Base-by-base conservation (phyloP, 2,329 filamentous ascomycete species). In the Colletotrichum salicis region DNA sequence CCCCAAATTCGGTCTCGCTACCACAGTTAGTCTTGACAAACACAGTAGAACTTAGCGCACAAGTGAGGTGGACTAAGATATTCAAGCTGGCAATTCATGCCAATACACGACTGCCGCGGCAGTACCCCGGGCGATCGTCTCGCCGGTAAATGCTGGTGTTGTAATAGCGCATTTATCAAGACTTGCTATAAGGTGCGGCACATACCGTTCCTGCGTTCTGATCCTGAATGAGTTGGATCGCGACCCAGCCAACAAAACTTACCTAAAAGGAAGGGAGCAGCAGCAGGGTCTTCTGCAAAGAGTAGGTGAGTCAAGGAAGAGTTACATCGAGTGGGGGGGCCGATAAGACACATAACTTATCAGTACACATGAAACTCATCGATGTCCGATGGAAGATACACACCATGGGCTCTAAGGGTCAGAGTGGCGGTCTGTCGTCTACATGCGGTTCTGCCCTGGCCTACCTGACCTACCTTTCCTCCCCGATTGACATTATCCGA, bases 171-270 rank as follows among this genome's bases (percentile, higher is more conserved):
- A 84, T 76, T 75, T 87, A 85, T 5, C 86, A 82, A 41, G 81
- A 79, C 78, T 83, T 64, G 27, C 27, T 29, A 29, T 91, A 91
- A 15, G 89, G 80, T 0, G 89, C 90, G 0, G 89, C 87, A 0
- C 89, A 88, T 3, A 93, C 88, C 2, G 90, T 89, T 10, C 90
- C 83, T 5, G 87, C 2, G 90, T 89, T 10, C 90, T 83, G 6
- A 87, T 89, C n/a, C 90, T 84, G 10, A 92, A 89, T 1, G 86
- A 84, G 73, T 90, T 90, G 3, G 89, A 87, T 76, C 92, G 67
- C 87, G 82, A 2, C 82, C 84, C 74, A 82, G 84, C 83, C 84
- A 86, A 35, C 77, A 82, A 8, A 86, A 48, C 84, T 74, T 85
- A 83, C 24, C 90, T 86, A 0, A 88, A 86, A 75, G 90, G 86